These are phyloP conservation scores for Neurospora tetraspora DNA, from an alignment of 495 filamentous ascomycete genomes.

Conservation along the genomic window DNA sequence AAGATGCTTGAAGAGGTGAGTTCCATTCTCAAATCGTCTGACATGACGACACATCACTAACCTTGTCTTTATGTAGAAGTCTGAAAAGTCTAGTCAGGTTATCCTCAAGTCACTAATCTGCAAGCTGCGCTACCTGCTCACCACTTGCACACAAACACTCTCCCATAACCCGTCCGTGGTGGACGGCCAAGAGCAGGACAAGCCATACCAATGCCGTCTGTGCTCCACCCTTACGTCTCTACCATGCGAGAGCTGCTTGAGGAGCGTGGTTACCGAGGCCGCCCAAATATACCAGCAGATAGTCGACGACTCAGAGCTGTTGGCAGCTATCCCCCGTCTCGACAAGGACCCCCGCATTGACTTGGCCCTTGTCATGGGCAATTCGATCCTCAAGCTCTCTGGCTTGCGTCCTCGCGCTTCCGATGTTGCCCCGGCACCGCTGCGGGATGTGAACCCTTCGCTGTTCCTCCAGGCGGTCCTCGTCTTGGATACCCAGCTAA, in stretches of 20 bases:
- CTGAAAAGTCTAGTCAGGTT: constrained; percentile 8
- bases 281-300: constrained; percentile 21
- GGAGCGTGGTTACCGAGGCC: constrained; percentile 19
- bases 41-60: background rate
- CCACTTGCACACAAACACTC: constrained; percentile 23
- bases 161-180: constrained; percentile 13
- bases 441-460: constrained; percentile 20
- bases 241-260: constrained; percentile 25
- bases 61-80: constrained; percentile 1
- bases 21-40: background rate
- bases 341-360: constrained; percentile 35
- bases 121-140: constrained; percentile 23
- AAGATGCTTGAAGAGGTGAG: constrained; percentile 18
- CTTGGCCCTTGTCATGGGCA: constrained; percentile 32
- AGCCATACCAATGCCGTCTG: constrained; percentile 19
- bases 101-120: constrained; percentile 16
- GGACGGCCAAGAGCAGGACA: constrained; percentile 12
- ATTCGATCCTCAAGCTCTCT: constrained; percentile 38
- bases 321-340: constrained; percentile 15
- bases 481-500: constrained; percentile 34
- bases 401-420: constrained; percentile 11
- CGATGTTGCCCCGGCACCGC: constrained; percentile 12
- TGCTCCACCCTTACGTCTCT: constrained; percentile 13
- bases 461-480: constrained; percentile 35
- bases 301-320: constrained; percentile 13